These are phyloP conservation scores for Sugiyamaella americana DNA, from an alignment of 805 yeast species.

Conservation along the genomic window DNA sequence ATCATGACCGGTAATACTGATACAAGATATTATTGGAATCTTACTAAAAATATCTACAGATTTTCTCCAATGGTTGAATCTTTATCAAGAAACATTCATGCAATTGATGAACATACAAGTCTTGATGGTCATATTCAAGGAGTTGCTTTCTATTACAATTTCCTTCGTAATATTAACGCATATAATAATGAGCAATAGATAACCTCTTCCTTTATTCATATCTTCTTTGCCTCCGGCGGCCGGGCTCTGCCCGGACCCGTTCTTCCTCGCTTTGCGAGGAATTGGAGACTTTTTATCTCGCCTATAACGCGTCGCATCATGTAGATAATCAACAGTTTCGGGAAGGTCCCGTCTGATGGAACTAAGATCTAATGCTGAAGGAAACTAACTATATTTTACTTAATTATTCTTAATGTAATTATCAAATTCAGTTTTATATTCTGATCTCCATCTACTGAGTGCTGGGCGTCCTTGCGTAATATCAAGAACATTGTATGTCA, in stretches of 20 bases:
- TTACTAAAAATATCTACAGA: slow-evolving; percentile 57
- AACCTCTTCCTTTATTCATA: too few species aligned
- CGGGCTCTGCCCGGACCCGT: too few species aligned
- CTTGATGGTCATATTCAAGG: slow-evolving; percentile 49
- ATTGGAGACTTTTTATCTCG: too few species aligned
- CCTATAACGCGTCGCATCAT: too few species aligned
- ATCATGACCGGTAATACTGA: slow-evolving; percentile 69
- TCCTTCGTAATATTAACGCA: slow-evolving; percentile 15
- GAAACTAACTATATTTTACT: too few species aligned
- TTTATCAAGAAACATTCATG: slow-evolving; percentile 39
- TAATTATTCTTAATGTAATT: slow-evolving; percentile 6
- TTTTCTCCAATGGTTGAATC: slow-evolving; percentile 31
- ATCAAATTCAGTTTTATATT: slow-evolving; percentile 8
- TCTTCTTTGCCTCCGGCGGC: too few species aligned
- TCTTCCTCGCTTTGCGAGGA: too few species aligned
- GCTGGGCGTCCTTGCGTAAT: slow-evolving; percentile 21
- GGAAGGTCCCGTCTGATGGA: too few species aligned
- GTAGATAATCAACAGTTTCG: too few species aligned
- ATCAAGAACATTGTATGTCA: slow-evolving; percentile 23
- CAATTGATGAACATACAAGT: slow-evolving; percentile 55
- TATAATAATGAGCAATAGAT: neutral
- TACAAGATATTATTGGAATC: slow-evolving; percentile 57
- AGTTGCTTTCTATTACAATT: slow-evolving; percentile 30
- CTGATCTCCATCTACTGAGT: slow-evolving; percentile 24
- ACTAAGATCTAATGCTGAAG: too few species aligned